Evolutionary conservation across 2,329 filamentous ascomycete species (phyloP), one percentile per base, ranked within the genome.

Genomic region (Xylaria sp.): DNA sequence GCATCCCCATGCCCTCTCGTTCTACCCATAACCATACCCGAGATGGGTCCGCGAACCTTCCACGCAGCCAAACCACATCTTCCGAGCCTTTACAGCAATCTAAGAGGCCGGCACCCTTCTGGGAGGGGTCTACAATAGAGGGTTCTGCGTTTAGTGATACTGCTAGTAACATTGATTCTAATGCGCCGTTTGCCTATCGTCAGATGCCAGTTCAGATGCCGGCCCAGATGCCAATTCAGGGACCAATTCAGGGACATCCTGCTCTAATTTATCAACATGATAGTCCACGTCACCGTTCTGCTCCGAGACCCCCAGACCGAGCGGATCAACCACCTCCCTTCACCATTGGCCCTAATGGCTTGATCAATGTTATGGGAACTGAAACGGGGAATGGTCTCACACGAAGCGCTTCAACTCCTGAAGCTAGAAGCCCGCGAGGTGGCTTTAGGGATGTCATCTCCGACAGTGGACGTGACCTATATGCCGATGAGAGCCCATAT

Each of bases 121-220:
- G 77, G 77, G 77, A 79, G 28, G 76, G 73, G 41, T 79, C 77
- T 18, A 79, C 77, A 12, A 72, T 76, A 67, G 77, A 78, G 64
- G 76, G 76, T 30, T 78, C 76, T 53, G 66, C 75, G 63, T 77
- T 78, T 69, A 78, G 77, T 67, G 77, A 79, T 55, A 74, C 74
- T 62, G 72, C 73, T 73, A 78, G 76, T 70, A 78, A 76, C 66
- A 65, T 69, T 70, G 76, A 77, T 50, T 66, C 74, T 53, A 76
- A 72, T 60, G 62, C 71, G 34, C 67, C 67, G 9, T 66, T 67
- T 60, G 50, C 68, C 36, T 72, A 72, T 66, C 74, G 72, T 64
- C 72, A 73, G 57, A 32, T 52, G 25, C 48, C 43, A 25, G 20
- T 20, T 62, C 72, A 71, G 32, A 39, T 68, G 60, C 69, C 68